Percentiles rank a stretch among this genome's conserved stretches.
Conservation (phyloP, 148 eudicot species). For the Rhododendron ferrugineum region DNA sequence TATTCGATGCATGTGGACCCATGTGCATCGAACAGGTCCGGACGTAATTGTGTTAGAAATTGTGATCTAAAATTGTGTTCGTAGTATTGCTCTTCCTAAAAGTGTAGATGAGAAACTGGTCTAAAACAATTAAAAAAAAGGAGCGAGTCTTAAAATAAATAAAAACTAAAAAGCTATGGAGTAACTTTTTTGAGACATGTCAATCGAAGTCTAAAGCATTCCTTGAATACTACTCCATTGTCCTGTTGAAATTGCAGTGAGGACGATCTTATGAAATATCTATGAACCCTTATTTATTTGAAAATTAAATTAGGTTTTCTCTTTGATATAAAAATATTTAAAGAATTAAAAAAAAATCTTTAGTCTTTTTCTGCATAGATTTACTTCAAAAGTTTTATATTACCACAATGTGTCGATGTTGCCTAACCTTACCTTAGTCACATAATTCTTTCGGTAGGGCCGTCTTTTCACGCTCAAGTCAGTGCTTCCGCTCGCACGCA, state of each 20-base stretch:
- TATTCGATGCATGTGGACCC: too few species aligned
- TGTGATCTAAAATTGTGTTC: too few species aligned
- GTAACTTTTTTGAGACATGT: background rate
- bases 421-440: background rate
- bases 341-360: background rate
- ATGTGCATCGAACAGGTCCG: too few species aligned
- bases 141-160: background rate
- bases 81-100: background rate
- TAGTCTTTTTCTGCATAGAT: background rate
- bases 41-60: too few species aligned
- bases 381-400: background rate
- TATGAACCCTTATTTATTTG: background rate
- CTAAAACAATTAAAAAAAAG: background rate
- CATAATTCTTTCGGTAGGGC: too few species aligned
- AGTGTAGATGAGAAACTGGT: too few species aligned
- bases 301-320: too few species aligned
- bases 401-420: background rate
- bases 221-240: background rate
- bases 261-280: background rate
- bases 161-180: background rate
- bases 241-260: background rate
- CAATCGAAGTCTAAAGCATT: background rate
- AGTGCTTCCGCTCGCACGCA: too few species aligned
- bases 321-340: too few species aligned
- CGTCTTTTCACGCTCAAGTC: too few species aligned